phyloP scores from a whole-genome alignment of 2,329 filamentous ascomycete genomes.

The Talaromyces sp. region DNA sequence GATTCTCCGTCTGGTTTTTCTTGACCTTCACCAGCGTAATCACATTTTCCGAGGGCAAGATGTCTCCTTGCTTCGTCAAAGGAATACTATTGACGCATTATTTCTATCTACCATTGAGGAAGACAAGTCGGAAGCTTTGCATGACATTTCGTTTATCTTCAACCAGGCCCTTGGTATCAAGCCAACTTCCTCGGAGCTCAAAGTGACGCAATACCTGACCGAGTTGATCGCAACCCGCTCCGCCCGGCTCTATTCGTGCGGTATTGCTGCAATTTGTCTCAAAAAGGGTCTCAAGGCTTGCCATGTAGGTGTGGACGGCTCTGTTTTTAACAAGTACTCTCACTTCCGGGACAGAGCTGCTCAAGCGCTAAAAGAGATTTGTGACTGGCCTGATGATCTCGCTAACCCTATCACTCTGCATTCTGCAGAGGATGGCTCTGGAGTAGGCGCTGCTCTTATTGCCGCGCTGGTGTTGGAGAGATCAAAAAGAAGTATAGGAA shows the following conservation, averaged over 20 bases:
- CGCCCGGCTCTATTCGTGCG: slow-evolving; percentile 85
- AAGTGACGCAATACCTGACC: slow-evolving; percentile 79
- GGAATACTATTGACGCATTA: slow-evolving; percentile 81
- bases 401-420: slow-evolving; percentile 9
- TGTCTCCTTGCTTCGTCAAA: slow-evolving; percentile 67
- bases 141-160: slow-evolving; percentile 77
- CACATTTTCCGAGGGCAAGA: slow-evolving; percentile 78
- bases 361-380: slow-evolving; percentile 78
- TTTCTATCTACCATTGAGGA: slow-evolving; percentile 89
- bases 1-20: slow-evolving; percentile 77
- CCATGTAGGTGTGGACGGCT: slow-evolving; percentile 91
- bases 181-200: slow-evolving; percentile 70
- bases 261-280: slow-evolving; percentile 91
- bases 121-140: slow-evolving; percentile 85
- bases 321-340: slow-evolving; percentile 97
- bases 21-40: slow-evolving; percentile 73
- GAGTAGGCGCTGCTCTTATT: slow-evolving; percentile 15
- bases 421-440: slow-evolving; percentile 14
- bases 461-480: slow-evolving; percentile 12
- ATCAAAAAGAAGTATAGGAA: not conserved
- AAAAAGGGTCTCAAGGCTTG: slow-evolving; percentile 80
- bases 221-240: slow-evolving; percentile 90
- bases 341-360: slow-evolving; percentile 88
- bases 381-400: slow-evolving; percentile 47
- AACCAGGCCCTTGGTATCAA: slow-evolving; percentile 64